Percentiles rank a stretch among this genome's conserved stretches.
phyloP scores from a whole-genome alignment of 2,329 filamentous ascomycete species.

The Calonectria crousiana region DNA sequence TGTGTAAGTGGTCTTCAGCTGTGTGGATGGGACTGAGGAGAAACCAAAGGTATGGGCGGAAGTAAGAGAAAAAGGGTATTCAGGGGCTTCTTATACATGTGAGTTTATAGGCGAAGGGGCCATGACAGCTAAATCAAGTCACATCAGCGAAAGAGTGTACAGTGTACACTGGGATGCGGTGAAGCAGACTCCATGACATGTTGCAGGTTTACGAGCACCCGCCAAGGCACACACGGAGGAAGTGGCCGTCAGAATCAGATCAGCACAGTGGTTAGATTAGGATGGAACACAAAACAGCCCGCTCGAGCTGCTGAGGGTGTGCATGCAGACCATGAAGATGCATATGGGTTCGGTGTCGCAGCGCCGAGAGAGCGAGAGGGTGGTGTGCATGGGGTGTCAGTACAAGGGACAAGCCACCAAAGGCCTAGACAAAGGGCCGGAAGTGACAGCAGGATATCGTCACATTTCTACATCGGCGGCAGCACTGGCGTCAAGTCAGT shows the following conservation, averaged over 20 bases:
- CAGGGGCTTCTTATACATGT: constrained; percentile 41
- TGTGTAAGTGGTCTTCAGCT: constrained; percentile 33
- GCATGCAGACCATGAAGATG: constrained; percentile 31
- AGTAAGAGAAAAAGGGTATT: constrained; percentile 18
- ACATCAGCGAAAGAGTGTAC: constrained; percentile 31
- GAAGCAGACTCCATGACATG: constrained; percentile 30
- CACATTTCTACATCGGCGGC: constrained; percentile 4
- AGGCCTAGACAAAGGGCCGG: constrained; percentile 37
- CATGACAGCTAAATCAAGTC: constrained; percentile 22
- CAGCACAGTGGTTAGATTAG: constrained; percentile 36
- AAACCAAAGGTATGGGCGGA: constrained; percentile 24
- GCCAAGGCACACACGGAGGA: constrained; percentile 27
- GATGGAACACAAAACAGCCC: constrained; percentile 13
- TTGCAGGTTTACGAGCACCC: constrained; percentile 34
- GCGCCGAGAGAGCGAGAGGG: constrained; percentile 38
- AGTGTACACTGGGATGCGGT: constrained; percentile 36
- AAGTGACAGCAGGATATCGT: constrained; percentile 22
- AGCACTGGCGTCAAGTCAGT: constrained; percentile 16
- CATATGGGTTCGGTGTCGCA: constrained; percentile 33
- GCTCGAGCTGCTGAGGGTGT: constrained; percentile 33
- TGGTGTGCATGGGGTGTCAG: constrained; percentile 41
- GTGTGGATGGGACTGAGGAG: constrained; percentile 40
- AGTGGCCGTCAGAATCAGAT: constrained; percentile 36
- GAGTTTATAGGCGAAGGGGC: constrained; percentile 14
- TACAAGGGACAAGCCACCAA: constrained; percentile 23